Evolutionary conservation across 163 green algal genomes (phyloP).

Genomic region (Chlorella variabilis): DNA sequence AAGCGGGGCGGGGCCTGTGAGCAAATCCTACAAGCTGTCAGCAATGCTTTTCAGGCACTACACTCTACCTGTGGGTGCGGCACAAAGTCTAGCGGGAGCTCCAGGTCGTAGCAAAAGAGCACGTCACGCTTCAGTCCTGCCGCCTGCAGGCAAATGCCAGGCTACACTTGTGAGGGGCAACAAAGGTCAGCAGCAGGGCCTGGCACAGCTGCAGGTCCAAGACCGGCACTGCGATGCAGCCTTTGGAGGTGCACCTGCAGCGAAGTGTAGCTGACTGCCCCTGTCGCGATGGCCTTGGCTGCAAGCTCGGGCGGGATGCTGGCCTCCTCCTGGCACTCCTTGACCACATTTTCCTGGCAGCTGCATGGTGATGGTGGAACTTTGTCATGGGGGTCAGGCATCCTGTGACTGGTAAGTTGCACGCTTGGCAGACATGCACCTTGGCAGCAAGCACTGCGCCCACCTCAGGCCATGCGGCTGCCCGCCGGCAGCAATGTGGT

Average conservation of each 20-base stretch:
- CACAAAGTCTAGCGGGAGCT: slow-evolving; percentile 87
- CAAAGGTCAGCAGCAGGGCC: not conserved
- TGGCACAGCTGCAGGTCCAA: not conserved
- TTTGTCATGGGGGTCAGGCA: no score
- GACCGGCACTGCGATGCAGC: no score
- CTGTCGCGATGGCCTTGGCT: slow-evolving; percentile 55
- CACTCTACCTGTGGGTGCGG: slow-evolving; percentile 55
- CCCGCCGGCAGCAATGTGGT: slow-evolving; percentile 95
- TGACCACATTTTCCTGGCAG: slow-evolving; percentile 86
- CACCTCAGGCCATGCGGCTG: slow-evolving; percentile 61
- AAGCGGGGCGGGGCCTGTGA: not conserved
- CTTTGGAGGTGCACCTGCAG: slow-evolving; percentile 41
- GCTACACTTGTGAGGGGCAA: not conserved
- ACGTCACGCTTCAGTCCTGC: slow-evolving; percentile 87
- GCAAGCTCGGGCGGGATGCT: slow-evolving; percentile 80
- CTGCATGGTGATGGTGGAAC: slow-evolving; percentile 23
- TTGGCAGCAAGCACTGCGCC: not conserved
- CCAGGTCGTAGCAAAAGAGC: slow-evolving; percentile 96
- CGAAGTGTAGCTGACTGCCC: slow-evolving; percentile 81
- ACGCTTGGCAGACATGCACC: not conserved
- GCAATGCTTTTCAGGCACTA: not conserved
- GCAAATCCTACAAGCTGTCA: not conserved
- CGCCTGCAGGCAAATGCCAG: not conserved
- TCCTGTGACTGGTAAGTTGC: no score
- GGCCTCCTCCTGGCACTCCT: slow-evolving; percentile 96